Conservation (phyloP, 2,329 filamentous ascomycete genomes). For the Aspergillus awamori region DNA sequence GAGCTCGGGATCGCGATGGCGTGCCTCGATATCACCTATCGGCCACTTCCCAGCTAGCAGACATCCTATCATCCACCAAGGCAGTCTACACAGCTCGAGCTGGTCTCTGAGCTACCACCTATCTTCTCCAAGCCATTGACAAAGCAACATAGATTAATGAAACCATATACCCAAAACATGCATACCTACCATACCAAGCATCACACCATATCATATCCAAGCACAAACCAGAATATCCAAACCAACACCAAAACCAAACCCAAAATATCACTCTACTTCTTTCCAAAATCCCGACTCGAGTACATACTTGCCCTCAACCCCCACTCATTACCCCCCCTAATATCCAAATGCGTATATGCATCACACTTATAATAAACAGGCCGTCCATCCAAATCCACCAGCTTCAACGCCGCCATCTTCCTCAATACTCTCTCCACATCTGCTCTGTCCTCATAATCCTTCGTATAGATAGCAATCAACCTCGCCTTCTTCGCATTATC, state of each 20-base stretch:
- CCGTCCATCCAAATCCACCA: conserved; percentile 51
- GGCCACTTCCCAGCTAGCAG: background rate
- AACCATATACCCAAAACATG: background rate
- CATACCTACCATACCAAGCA: background rate
- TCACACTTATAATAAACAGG: conserved; percentile 80
- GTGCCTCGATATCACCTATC: background rate
- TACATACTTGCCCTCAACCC: conserved; percentile 58
- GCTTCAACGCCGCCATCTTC: conserved; percentile 62
- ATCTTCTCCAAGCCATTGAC: background rate
- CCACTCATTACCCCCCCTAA: conserved; percentile 64
- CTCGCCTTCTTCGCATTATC: conserved; percentile 42
- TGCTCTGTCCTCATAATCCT: conserved; percentile 68
- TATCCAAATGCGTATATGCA: conserved; percentile 68
- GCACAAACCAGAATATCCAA: background rate
- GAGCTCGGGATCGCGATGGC: too few relatives aligned
- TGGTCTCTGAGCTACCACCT: background rate
- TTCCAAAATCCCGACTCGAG: conserved; percentile 43
- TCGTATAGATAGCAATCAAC: conserved; percentile 77
- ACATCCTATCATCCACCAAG: background rate
- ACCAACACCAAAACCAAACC: background rate
- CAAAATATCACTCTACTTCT: conserved; percentile 21
- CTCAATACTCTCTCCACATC: conserved; percentile 71
- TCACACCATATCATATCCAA: background rate
- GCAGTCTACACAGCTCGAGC: background rate
- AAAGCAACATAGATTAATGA: background rate